These are phyloP conservation scores for Macrolepiota dolichaula DNA, from an alignment of 768 basidiomycete genomes.

Conservation along the genomic window DNA sequence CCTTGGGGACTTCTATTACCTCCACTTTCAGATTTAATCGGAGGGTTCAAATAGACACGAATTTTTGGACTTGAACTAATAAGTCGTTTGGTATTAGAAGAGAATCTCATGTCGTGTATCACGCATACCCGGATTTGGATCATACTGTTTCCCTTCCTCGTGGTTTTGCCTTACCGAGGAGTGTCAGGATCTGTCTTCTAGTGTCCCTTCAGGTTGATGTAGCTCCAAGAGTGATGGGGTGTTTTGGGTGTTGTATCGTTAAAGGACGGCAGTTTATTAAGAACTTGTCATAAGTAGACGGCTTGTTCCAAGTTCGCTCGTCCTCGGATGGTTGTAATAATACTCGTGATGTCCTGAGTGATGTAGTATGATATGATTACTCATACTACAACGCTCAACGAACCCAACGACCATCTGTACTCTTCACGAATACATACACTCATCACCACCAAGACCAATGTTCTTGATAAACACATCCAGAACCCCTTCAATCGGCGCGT, in stretches of 20 bases:
- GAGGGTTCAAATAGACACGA: constrained; percentile 85
- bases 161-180: constrained; percentile 84
- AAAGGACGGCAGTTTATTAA: constrained; percentile 91
- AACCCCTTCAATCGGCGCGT: constrained; percentile 39
- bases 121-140: constrained; percentile 76
- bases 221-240: constrained; percentile 81
- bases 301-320: constrained; percentile 91
- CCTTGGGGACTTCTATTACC: constrained; percentile 91
- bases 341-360: constrained; percentile 96
- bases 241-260: constrained; percentile 92
- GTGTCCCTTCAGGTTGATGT: constrained; percentile 76
- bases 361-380: too few species aligned
- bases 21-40: constrained; percentile 95
- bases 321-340: constrained; percentile 99
- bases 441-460: too few species aligned
- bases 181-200: constrained; percentile 64
- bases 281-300: constrained; percentile 92
- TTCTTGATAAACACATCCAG: constrained; percentile 47
- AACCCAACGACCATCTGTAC: too few species aligned
- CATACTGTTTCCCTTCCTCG: constrained; percentile 86
- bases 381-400: too few species aligned
- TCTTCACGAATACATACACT: too few species aligned
- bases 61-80: constrained; percentile 93
- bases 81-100: background rate
- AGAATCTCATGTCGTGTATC: background rate